Evolutionary conservation across 2,329 filamentous ascomycete species (phyloP).

Genomic region (Diplodia sapinea): DNA sequence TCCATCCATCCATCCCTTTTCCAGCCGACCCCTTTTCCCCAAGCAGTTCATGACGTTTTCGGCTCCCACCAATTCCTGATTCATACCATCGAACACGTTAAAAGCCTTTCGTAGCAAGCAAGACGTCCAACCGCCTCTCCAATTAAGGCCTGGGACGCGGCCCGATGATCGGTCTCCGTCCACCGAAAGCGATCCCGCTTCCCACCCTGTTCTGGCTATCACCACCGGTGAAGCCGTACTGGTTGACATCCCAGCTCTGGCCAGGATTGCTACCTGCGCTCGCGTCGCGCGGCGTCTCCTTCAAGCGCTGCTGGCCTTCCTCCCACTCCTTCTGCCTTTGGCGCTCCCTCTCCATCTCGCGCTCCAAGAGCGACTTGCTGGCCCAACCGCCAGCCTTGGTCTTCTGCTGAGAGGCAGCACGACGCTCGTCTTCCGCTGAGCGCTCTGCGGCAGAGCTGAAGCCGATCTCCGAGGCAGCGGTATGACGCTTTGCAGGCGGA

Average conservation of each 20-base stretch:
- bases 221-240: slow-evolving; percentile 78
- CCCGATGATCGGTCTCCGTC: slow-evolving; percentile 78
- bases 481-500: slow-evolving; percentile 58
- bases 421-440: slow-evolving; percentile 57
- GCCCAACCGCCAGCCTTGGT: slow-evolving; percentile 69
- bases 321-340: slow-evolving; percentile 82
- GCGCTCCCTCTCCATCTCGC: slow-evolving; percentile 80
- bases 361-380: slow-evolving; percentile 73
- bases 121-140: not conserved
- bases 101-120: not conserved
- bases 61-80: not conserved
- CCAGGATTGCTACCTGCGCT: slow-evolving; percentile 71
- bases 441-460: slow-evolving; percentile 58
- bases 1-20: not conserved
- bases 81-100: not conserved
- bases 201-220: slow-evolving; percentile 73
- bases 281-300: slow-evolving; percentile 59
- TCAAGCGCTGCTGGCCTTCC: slow-evolving; percentile 70
- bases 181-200: slow-evolving; percentile 66
- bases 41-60: not conserved
- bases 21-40: not conserved
- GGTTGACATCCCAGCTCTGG: slow-evolving; percentile 75
- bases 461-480: slow-evolving; percentile 59
- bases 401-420: slow-evolving; percentile 62
- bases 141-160: slow-evolving; percentile 60